Evolutionary conservation across 257 asterid genomes (phyloP).

Genomic region (Rehmannia glutinosa): DNA sequence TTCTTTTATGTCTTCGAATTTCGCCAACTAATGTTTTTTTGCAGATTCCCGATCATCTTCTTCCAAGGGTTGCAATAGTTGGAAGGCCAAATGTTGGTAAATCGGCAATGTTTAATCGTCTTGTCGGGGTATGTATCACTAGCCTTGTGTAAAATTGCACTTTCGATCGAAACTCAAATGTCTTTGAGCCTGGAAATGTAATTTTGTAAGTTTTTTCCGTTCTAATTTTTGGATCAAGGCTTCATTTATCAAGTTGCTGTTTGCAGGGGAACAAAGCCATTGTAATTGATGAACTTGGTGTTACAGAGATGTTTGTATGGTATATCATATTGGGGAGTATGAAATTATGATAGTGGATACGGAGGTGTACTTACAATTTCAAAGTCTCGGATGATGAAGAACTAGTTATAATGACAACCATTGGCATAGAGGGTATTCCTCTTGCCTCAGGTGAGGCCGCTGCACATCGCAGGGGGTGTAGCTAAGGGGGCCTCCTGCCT

Average conservation of each 20-base stretch:
- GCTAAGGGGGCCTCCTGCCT: no score
- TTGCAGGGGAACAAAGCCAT: constrained; percentile 86
- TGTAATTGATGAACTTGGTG: constrained; percentile 97
- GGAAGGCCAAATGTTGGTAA: constrained; percentile 99
- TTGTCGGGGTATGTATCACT: constrained; percentile 74
- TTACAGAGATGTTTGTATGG: constrained; percentile 90
- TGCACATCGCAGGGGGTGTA: no score
- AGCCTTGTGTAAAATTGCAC: no score
- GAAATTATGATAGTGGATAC: constrained; percentile 94
- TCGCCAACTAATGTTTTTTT: constrained; percentile 10
- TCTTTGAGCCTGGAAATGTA: neutral
- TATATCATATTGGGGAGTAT: constrained; percentile 84
- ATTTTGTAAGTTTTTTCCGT: neutral
- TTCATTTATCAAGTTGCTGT: constrained; percentile 2
- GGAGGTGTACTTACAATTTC: constrained; percentile 91
- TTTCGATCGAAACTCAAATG: no score
- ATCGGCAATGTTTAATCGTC: constrained; percentile 94
- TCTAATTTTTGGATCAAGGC: neutral
- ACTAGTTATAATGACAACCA: constrained; percentile 79
- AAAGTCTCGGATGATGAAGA: constrained; percentile 75
- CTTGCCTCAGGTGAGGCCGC: constrained; percentile 95
- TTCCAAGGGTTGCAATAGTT: constrained; percentile 88
- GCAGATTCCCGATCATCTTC: constrained; percentile 93
- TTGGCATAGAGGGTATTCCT: constrained; percentile 98
- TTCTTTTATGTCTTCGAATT: no score